Percentiles rank a stretch among this genome's conserved stretches.
phyloP scores from a whole-genome alignment of 2,329 filamentous ascomycete species.

The Aspergillus candidus region DNA sequence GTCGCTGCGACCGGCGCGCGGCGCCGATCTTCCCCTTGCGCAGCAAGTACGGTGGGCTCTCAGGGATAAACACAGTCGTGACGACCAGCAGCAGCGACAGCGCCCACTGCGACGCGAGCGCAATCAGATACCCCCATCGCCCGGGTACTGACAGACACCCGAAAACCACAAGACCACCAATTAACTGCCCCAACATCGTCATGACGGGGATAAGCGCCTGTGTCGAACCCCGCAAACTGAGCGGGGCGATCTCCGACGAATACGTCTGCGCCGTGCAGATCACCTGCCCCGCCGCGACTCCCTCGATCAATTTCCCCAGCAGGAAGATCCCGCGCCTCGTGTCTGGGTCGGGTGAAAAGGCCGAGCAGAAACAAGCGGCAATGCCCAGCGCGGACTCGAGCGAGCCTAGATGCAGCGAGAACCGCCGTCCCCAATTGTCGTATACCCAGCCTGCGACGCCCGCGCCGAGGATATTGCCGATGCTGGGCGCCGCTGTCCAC shows the following conservation, averaged over 20 bases:
- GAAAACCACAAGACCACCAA: not conserved
- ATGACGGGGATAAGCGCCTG: not conserved
- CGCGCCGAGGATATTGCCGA: no score
- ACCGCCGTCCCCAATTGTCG: no score
- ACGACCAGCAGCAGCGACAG: conserved; percentile 1
- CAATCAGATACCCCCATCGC: not conserved
- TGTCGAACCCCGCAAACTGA: not conserved
- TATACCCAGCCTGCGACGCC: no score
- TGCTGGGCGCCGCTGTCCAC: no score
- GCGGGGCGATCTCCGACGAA: not conserved
- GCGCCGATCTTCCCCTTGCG: not conserved
- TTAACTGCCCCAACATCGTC: conserved; percentile 1
- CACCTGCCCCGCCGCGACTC: conserved; percentile 5
- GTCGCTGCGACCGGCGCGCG: not conserved
- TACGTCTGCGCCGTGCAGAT: conserved; percentile 1
- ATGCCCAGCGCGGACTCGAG: no score
- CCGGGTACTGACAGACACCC: not conserved
- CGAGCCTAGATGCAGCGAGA: no score
- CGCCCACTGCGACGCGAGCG: conserved; percentile 2
- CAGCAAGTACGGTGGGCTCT: conserved; percentile 1
- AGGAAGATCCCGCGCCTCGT: no score
- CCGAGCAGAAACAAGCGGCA: no score
- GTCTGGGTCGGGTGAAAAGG: no score
- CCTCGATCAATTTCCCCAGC: no score
- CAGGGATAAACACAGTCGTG: conserved; percentile 1